Conservation (phyloP, 495 filamentous ascomycete species). For the Arthonia radiata region DNA sequence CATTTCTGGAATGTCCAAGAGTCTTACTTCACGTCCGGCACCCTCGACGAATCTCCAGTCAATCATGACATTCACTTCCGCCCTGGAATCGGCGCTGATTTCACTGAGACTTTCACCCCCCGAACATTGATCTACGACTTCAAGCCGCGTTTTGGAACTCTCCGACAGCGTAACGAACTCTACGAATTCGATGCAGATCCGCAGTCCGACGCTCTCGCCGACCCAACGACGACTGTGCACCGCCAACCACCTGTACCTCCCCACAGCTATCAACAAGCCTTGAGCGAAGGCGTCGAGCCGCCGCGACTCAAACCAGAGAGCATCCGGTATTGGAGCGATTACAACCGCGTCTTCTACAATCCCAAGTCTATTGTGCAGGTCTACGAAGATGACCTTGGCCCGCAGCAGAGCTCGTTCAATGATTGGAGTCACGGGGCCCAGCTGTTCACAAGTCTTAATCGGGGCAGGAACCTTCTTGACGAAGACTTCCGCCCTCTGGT, state of each 20-base stretch:
- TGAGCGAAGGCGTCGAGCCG: constrained; percentile 42
- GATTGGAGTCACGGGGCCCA: constrained; percentile 57
- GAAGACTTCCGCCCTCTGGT: constrained; percentile 64
- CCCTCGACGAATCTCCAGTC: constrained; percentile 38
- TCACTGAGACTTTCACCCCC: constrained; percentile 75
- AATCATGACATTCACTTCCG: constrained; percentile 88
- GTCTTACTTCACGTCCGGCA: constrained; percentile 86
- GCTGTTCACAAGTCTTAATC: constrained; percentile 56
- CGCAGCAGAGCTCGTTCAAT: constrained; percentile 58
- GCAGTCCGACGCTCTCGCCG: constrained; percentile 20
- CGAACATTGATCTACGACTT: constrained; percentile 85
- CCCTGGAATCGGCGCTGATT: constrained; percentile 58
- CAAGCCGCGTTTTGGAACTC: constrained; percentile 72
- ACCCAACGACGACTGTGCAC: constrained; percentile 42
- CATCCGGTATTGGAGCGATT: constrained; percentile 91
- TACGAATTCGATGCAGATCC: constrained; percentile 42
- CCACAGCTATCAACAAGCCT: constrained; percentile 49
- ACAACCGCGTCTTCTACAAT: constrained; percentile 73
- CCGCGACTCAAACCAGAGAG: constrained; percentile 36
- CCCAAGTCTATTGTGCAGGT: constrained; percentile 70
- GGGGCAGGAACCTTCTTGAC: constrained; percentile 69
- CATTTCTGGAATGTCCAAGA: constrained; percentile 99
- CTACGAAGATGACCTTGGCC: constrained; percentile 66
- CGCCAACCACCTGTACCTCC: constrained; percentile 36
- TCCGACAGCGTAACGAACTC: constrained; percentile 68